Evolutionary conservation across 805 yeast species (phyloP), one percentile per base, ranked within the genome.

Genomic region (Wickerhamomyces sydowiorum): DNA sequence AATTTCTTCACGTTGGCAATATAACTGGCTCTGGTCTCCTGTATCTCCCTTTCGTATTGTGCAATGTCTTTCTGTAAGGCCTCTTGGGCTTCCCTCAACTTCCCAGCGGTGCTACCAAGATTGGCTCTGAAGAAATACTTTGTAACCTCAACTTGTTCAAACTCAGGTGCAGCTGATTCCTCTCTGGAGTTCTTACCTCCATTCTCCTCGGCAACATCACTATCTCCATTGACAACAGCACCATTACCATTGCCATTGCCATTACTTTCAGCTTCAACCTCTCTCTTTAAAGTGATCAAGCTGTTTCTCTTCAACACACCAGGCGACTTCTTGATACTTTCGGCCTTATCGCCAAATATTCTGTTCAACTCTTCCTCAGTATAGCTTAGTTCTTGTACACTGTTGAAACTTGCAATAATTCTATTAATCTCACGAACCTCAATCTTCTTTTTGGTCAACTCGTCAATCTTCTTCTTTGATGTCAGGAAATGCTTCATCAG

Each of bases 381-480:
- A 7, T 43, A 37, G 5, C 6, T 28, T 10, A 51, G 15, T 1
- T 12, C 35, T 14, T 27, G 39, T 3, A 7, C n/a, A 3, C n/a
- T 19, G 5, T 32, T 30, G 24, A 52, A 49, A 10, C 24, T 14
- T 3, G 30, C 29, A 20, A 51, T 52, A 7, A 29, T 41, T 9
- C 23, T 33, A 33, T 52, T 53, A 23, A 53, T 39, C 1, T 49
- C 50, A 13, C 35, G 34, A 12, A 53, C 41, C 27, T 53, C 58
- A 3, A 19, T 20, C 24, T 42, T 42, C 38, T 49, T 51, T 37
- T 37, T 45, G 8, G 38, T 41, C 4, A 53, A 40, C 31, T 44
- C 48, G 7, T 46, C 52, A 5, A 42, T 43, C 13, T 40, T 43
- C 37, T 41, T 45, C 41, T 45, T 47, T 25, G 48, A 37, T 10